Percentiles rank a stretch among this genome's conserved stretches.
phyloP scores from a whole-genome alignment of 352 stramenopile species.

The Saprolegnia parasitica region DNA sequence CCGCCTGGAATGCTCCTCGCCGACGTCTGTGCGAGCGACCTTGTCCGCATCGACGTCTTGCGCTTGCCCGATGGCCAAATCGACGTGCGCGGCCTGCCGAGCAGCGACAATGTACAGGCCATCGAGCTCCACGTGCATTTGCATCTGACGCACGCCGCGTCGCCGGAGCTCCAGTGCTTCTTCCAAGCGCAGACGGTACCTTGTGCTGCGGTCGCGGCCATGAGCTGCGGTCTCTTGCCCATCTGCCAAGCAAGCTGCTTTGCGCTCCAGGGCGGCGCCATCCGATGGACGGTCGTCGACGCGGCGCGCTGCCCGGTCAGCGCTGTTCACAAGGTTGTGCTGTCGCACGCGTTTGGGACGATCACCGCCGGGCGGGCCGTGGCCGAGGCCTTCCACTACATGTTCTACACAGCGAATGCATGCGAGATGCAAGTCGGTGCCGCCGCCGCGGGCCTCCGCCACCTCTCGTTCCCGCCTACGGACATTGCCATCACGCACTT shows the following conservation, averaged over 20 bases:
- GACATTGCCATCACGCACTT: slow-evolving; percentile 4
- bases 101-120: neutral
- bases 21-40: neutral
- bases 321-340: neutral
- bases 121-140: neutral
- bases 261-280: neutral
- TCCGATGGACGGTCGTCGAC: neutral
- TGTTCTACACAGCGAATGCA: slow-evolving; percentile 4
- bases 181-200: neutral
- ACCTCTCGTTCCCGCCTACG: neutral
- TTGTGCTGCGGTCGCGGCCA: neutral
- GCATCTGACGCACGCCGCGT: neutral
- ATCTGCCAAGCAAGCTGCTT: slow-evolving; percentile 3
- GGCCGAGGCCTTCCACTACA: slow-evolving; percentile 13
- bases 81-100: neutral
- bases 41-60: neutral
- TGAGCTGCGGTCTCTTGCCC: neutral
- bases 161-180: neutral
- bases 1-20: neutral
- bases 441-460: neutral
- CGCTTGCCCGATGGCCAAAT: neutral
- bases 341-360: slow-evolving; percentile 8
- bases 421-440: slow-evolving; percentile 8
- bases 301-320: neutral
- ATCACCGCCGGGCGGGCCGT: neutral